Evolutionary conservation across 2,329 filamentous ascomycete genomes (phyloP), one percentile per base, ranked within the genome.

Genomic region (Pestalotiopsis sp.): DNA sequence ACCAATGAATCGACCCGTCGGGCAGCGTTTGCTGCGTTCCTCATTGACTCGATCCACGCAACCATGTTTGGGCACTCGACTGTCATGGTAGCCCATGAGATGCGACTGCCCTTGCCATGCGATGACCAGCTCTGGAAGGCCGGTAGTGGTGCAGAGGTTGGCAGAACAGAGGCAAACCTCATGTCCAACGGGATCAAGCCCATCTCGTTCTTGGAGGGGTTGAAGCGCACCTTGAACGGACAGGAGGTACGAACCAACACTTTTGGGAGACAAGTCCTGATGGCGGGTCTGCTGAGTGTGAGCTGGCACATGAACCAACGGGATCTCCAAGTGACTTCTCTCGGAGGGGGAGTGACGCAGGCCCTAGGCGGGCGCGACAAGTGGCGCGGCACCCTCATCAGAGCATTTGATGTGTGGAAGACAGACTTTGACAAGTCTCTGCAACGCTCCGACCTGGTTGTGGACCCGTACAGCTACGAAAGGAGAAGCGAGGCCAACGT

Each of bases 21-120:
- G 68, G 93, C 92, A 3, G 96, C 95, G 0, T 98, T 98, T 81
- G 94, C 93, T 0, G 96, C 96, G 0, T 98, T 98, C 76, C 89
- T 98, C 57, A 91, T 98, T 71, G 96, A 99, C 78, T 97, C 94
- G 4, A 97, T 94, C 1, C 96, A 99, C 78, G 94, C 94, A 1
- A 97, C 94, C 35, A 98, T 99, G 92, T 98, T 98, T 79, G 96
- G 95, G 0, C 96, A 98, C 79, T 96, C 94, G 3, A 95, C 94
- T 0, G 94, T 97, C 57, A 98, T 98, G 95, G 94, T 97, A 7
- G 94, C 94, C 2, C 94, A 98, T 75, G 96, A 98, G 79, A 93
- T 99, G 88, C 89, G 94, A 63, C 85, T 98, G 9, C 93, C 94
- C 0, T 81, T 99, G 57, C 96, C 96, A 0, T 98, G 95, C 76